A percentile compares a stretch with the other conserved stretches of the same genome.
Evolutionary conservation across 345 rosid species (phyloP).

Genomic region (Boechera divaricarpa): DNA sequence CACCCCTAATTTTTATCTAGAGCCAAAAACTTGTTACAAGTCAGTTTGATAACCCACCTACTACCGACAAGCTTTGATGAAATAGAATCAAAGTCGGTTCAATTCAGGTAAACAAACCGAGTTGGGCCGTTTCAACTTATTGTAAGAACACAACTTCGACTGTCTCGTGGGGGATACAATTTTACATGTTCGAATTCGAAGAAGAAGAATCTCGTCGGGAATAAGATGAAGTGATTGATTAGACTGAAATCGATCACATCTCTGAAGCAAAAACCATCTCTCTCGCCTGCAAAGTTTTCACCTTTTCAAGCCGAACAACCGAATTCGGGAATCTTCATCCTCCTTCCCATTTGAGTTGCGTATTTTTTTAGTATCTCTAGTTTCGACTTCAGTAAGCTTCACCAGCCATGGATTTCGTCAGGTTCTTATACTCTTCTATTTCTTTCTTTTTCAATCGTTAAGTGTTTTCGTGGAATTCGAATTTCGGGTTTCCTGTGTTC

Average conservation of each 20-base stretch:
- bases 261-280: conserved; percentile 15
- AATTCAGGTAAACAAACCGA: conserved; percentile 18
- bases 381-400: conserved; percentile 30
- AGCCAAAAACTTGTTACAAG: no score
- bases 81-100: conserved; percentile 26
- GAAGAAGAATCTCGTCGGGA: conserved; percentile 26
- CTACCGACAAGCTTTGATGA: conserved; percentile 27
- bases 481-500: not conserved
- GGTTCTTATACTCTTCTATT: conserved; percentile 21
- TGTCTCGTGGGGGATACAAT: conserved; percentile 23
- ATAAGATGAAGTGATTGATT: conserved; percentile 14
- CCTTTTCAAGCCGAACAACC: not conserved
- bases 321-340: not conserved
- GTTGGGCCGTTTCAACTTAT: not conserved
- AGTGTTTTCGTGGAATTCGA: not conserved
- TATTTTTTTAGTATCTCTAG: not conserved
- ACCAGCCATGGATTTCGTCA: conserved; percentile 39
- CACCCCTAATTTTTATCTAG: no score
- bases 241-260: conserved; percentile 3
- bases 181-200: conserved; percentile 23
- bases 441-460: not conserved
- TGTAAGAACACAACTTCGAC: not conserved
- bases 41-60: not conserved
- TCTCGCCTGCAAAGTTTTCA: conserved; percentile 20
- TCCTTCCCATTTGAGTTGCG: not conserved